Evolutionary conservation across 2,329 filamentous ascomycete species (phyloP), one percentile per base, ranked within the genome.

Genomic region (Myrmaecium sp.): DNA sequence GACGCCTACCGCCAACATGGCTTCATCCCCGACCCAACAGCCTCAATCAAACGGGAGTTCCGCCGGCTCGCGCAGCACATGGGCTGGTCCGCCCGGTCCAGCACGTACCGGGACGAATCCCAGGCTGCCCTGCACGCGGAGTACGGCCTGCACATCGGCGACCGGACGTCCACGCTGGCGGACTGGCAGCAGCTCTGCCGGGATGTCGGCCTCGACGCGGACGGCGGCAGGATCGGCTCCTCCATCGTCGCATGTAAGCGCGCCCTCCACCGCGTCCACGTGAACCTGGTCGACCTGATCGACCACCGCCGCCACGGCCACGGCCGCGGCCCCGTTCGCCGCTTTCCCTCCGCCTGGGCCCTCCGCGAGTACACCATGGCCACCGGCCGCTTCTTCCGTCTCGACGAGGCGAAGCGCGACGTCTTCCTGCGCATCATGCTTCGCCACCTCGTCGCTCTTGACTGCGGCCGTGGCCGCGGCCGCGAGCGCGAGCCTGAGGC

Each of bases 201-300:
- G n/a, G 13, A 31, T 14, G 31, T 34, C 9, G 23, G 25, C 13
- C 14, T 36, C 6, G 18, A 32, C 6, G 14, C 23, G 13, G 13
- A 17, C 14, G 14, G 11, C 3, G n/a, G 3, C 8, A 10, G 12
- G 7, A 14, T 22, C 7, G 34, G 17, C 32, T 6, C 33, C 37
- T 7, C 30, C 30, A 10, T 23, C 14, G 10, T 23, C 10, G 21
- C 10, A n/a, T 13, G 10, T 23, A 7, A 13, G 14, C 21, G 12
- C 25, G 30, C 14, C 33, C 23, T 11, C 29, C 34, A 7, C 32
- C 39, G 6, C 23, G 28, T 10, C 8, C 18, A 20, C n/a, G 34
- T 41, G 26, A 41, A 41, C 14, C 20, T 41, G n/a, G 31, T 36
- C 5, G 39, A 42, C 25, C 22, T 42, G 7, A 33, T 42, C 14